A percentile compares a stretch with the other conserved stretches of the same genome.
Evolutionary conservation across 352 stramenopile genomes (phyloP).

Genomic region (Globisporangium spinosum): DNA sequence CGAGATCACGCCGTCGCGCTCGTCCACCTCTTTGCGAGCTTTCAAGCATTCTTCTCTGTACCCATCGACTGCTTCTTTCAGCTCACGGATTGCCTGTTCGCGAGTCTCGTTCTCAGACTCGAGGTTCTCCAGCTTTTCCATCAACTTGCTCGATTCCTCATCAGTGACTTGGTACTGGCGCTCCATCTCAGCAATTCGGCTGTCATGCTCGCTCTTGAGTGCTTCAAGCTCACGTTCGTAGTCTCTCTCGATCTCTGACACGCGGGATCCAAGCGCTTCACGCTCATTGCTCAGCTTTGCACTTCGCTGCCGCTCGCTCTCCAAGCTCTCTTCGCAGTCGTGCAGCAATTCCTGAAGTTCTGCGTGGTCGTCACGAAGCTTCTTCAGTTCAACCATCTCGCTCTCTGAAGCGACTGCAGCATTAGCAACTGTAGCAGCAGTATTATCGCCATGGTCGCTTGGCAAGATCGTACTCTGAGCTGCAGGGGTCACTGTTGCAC

Average conservation of each 20-base stretch:
- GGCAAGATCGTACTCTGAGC: not conserved
- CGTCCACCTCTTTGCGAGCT: not conserved
- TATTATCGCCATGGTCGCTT: not conserved
- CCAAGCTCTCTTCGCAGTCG: slow-evolving; percentile 1
- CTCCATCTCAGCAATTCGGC: slow-evolving; percentile 5
- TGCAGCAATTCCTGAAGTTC: slow-evolving; percentile 5
- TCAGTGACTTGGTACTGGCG: not conserved
- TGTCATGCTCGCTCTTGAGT: slow-evolving; percentile 4
- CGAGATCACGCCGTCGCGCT: slow-evolving; percentile 7
- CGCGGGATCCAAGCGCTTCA: slow-evolving; percentile 3
- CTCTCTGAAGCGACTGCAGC: not conserved
- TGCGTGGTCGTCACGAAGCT: not conserved
- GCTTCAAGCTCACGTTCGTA: slow-evolving; percentile 3
- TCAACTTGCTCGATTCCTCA: slow-evolving; percentile 12
- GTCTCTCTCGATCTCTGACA: slow-evolving; percentile 4
- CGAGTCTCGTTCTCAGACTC: not conserved
- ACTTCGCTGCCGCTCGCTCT: slow-evolving; percentile 7
- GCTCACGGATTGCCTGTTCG: slow-evolving; percentile 7
- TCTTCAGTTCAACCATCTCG: not conserved
- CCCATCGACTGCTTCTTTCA: slow-evolving; percentile 15
- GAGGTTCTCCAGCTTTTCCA: not conserved
- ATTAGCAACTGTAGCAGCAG: not conserved
- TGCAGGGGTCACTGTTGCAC: not conserved
- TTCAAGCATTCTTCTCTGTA: slow-evolving; percentile 7
- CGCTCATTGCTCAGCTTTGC: slow-evolving; percentile 1